Evolutionary conservation across 345 rosid species (phyloP), one percentile per base, ranked within the genome.

Genomic region (Populus deltoides): DNA sequence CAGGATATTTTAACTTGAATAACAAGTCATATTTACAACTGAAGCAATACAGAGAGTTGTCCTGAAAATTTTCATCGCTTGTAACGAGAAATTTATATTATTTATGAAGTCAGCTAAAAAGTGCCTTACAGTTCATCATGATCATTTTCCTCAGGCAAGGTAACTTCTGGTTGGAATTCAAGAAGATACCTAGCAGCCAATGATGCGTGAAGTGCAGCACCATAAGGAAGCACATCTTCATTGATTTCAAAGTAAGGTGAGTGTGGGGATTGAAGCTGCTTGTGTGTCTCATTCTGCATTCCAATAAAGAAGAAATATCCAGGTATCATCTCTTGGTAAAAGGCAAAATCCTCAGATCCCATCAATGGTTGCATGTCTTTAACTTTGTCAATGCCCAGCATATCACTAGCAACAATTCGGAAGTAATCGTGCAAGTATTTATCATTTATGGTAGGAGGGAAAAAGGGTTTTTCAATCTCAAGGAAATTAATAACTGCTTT

Each of bases 281-380:
- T 74, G 22, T 53, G 75, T 35, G 82, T 85, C 78, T 84, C 84
- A 73, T 90, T 83, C 73, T 84, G 89, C 94, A 90, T 90, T 38
- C 98, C 98, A 1, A 92, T 41, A 20, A 91, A 83, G 84, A 83
- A 88, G 71, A 93, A 86, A 83, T 88, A 83, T n/a, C 98, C 99
- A 5, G 99, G 94, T 10, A 89, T 72, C 22, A 61, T 53, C 84
- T 96, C 93, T 81, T 91, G 97, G 82, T 91, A 96, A 80, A 93
- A 96, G 0, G 97, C 72, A 83, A 96, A 96, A 79, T 93, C 99
- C 80, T 96, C 99, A 16, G 97, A 83, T 69, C 97, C 97, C 97
- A 91, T 96, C 81, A 89, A 9, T 11, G 92, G 97, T 70, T 88
- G 85, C 92, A 89, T 90, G 47, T 79, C 87, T 7, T 80, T 77